Evolutionary conservation across 352 stramenopile genomes (phyloP).

Genomic region (Blastocystis sp.): DNA sequence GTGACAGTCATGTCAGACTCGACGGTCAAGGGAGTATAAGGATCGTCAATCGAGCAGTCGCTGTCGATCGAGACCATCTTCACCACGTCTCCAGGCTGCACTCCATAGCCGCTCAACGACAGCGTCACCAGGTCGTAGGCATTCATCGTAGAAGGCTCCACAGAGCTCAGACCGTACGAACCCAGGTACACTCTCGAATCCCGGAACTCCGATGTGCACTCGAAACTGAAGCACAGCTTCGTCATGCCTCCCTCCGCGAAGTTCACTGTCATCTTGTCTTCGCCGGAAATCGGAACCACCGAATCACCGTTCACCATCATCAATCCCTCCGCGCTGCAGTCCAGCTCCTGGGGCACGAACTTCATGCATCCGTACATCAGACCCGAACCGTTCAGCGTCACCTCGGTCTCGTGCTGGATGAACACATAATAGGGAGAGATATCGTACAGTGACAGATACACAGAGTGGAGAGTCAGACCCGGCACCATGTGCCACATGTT

Average conservation of each 20-base stretch:
- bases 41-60: neutral
- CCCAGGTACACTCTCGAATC: neutral
- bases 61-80: constrained; percentile 28
- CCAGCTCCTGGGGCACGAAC: neutral
- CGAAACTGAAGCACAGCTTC: constrained; percentile 50
- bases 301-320: neutral
- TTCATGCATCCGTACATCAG: constrained; percentile 40
- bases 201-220: neutral
- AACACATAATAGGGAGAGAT: neutral
- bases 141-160: neutral
- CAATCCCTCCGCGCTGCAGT: neutral
- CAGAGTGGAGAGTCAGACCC: neutral
- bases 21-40: neutral
- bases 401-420: neutral
- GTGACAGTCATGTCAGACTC: neutral
- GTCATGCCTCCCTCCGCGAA: neutral
- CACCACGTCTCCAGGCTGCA: constrained; percentile 7
- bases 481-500: neutral
- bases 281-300: neutral
- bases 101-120: neutral
- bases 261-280: neutral
- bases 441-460: neutral
- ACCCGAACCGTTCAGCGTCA: neutral
- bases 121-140: neutral
- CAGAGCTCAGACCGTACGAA: neutral